Conservation (phyloP, 495 filamentous ascomycete genomes). For the Lasiosphaeriaceae sp. region DNA sequence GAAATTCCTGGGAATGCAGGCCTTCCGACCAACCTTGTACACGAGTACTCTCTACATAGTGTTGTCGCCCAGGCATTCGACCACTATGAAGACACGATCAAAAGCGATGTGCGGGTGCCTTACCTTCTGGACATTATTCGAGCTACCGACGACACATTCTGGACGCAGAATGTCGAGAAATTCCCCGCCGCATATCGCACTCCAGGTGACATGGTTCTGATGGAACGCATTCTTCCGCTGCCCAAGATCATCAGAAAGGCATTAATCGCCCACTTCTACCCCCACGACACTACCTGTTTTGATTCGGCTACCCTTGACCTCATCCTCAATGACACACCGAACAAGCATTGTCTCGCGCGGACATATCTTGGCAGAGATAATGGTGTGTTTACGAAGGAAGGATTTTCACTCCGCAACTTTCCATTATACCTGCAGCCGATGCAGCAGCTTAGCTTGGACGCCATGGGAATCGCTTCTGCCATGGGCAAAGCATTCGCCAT, state of each 20-base stretch:
- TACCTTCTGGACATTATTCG: too few relatives aligned
- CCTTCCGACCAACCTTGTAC: neutral
- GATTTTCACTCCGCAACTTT: conserved; percentile 24
- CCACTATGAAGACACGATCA: neutral
- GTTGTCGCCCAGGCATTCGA: neutral
- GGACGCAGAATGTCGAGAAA: conserved; percentile 8
- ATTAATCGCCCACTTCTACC: conserved; percentile 19
- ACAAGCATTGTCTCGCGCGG: conserved; percentile 4
- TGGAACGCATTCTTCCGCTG: conserved; percentile 28
- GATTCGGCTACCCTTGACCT: neutral
- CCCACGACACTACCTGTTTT: conserved; percentile 4
- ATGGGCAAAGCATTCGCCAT: conserved; percentile 29
- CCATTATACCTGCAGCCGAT: conserved; percentile 19
- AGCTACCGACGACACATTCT: conserved; percentile 6
- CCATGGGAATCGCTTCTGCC: conserved; percentile 11
- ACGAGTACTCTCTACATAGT: neutral
- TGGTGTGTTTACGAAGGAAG: neutral
- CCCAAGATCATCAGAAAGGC: conserved; percentile 15
- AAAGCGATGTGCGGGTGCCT: neutral
- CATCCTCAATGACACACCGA: neutral
- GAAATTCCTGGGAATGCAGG: neutral
- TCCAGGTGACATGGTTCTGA: conserved; percentile 10
- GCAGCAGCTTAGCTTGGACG: conserved; percentile 13
- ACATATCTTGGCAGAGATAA: conserved; percentile 3
- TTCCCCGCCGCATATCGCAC: conserved; percentile 12